Evolutionary conservation across 192 early-diverging fungal species (phyloP).

Genomic region (Backusella sp.): DNA sequence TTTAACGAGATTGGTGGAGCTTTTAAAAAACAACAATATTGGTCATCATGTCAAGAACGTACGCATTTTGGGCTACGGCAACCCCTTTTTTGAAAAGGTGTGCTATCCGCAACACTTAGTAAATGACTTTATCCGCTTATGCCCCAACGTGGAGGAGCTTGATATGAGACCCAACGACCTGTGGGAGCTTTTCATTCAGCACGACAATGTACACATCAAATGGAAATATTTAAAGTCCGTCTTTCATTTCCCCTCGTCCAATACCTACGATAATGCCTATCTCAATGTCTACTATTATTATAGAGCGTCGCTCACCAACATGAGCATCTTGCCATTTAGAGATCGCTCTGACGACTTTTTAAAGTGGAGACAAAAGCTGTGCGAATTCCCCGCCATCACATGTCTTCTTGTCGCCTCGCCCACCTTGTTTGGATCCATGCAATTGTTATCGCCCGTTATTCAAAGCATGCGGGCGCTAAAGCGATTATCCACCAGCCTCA

Average conservation of each 20-base stretch:
- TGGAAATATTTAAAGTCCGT: background rate
- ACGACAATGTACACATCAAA: background rate
- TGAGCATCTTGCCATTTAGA: constrained; percentile 1
- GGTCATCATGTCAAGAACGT: constrained; percentile 7
- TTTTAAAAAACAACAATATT: background rate
- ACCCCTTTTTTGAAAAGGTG: background rate
- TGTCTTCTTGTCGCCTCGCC: background rate
- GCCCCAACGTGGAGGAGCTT: background rate
- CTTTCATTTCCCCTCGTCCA: background rate
- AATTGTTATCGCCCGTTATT: background rate
- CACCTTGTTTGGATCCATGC: background rate
- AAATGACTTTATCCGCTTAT: background rate
- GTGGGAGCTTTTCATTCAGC: background rate
- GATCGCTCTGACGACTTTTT: constrained; percentile 1
- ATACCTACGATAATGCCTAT: background rate
- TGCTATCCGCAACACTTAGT: background rate
- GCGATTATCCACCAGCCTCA: background rate
- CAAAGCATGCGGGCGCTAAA: background rate
- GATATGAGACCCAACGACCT: background rate
- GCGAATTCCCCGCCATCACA: background rate
- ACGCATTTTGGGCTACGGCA: background rate
- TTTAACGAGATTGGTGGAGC: background rate
- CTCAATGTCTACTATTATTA: constrained; percentile 2
- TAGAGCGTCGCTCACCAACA: background rate
- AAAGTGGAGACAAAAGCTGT: constrained; percentile 1